Conservation (phyloP, 1,284 basidiomycete species). For the Kalmanozyma brasiliensis region DNA sequence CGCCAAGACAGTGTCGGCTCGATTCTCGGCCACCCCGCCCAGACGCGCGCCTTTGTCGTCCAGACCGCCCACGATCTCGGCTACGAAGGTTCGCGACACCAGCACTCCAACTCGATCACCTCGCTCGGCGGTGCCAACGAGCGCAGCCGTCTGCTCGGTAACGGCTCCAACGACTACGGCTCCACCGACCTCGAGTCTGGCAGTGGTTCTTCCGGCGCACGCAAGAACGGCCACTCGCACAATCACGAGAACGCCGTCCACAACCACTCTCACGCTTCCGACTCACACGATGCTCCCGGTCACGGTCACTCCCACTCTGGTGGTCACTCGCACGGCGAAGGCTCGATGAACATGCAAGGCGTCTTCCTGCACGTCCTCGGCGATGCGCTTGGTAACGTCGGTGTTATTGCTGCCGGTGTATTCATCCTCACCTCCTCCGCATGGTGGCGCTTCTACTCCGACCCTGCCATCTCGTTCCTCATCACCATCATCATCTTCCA, state of each 20-base stretch:
- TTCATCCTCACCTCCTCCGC: conserved; percentile 63
- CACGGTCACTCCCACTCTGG: conserved; percentile 74
- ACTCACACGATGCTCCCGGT: conserved; percentile 56
- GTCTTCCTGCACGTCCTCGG: conserved; percentile 93
- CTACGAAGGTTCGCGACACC: conserved; percentile 53
- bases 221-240: conserved; percentile 49
- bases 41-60: conserved; percentile 86
- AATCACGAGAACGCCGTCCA: conserved; percentile 39
- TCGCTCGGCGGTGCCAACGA: conserved; percentile 22
- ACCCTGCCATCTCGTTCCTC: conserved; percentile 91
- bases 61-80: conserved; percentile 83
- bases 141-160: conserved; percentile 28
- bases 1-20: conserved; percentile 51
- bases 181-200: conserved; percentile 50
- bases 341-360: conserved; percentile 97
- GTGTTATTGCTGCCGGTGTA: conserved; percentile 93
- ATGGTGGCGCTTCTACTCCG: conserved; percentile 79
- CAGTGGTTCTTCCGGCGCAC: conserved; percentile 24
- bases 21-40: conserved; percentile 85
- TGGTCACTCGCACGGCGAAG: conserved; percentile 68
- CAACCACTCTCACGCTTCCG: conserved; percentile 44
- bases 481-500: conserved; percentile 98
- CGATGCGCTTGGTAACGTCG: conserved; percentile 93
- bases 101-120: conserved; percentile 33
- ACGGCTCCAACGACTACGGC: conserved; percentile 39